phyloP scores from a whole-genome alignment of 495 filamentous ascomycete genomes.

The Hypoxylon trugodes region DNA sequence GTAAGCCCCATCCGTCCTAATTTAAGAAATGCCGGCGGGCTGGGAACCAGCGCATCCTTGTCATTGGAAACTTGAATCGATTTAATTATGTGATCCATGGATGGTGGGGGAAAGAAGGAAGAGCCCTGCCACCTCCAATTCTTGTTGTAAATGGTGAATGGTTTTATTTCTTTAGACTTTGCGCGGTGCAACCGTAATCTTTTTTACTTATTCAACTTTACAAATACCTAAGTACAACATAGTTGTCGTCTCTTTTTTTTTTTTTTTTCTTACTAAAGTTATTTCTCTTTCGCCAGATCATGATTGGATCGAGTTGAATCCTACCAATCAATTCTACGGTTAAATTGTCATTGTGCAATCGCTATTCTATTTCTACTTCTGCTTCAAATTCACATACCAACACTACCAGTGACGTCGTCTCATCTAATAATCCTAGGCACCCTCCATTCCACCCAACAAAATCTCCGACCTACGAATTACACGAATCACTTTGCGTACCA shows the following conservation, averaged over 20 bases:
- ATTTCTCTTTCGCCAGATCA: too few relatives aligned
- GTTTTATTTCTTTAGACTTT: too few relatives aligned
- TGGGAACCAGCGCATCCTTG: conserved; percentile 8
- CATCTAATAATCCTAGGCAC: conserved; percentile 22
- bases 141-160: too few relatives aligned
- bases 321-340: too few relatives aligned
- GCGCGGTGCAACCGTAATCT: background rate
- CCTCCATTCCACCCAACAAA: conserved; percentile 29
- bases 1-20: background rate
- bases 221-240: too few relatives aligned
- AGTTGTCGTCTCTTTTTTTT: too few relatives aligned
- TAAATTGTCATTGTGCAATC: conserved; percentile 1
- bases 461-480: conserved; percentile 21
- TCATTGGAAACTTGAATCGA: too few relatives aligned
- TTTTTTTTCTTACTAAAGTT: too few relatives aligned
- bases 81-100: conserved; percentile 17
- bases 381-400: conserved; percentile 17
- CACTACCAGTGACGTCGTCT: conserved; percentile 36
- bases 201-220: too few relatives aligned
- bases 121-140: conserved; percentile 1
- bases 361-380: background rate
- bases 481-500: conserved; percentile 12
- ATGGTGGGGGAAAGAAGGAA: conserved; percentile 16
- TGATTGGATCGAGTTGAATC: too few relatives aligned
- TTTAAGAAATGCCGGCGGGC: background rate